These are phyloP conservation scores for Penicillium freii DNA, from an alignment of 2,329 filamentous ascomycete species.

Conservation along the genomic window DNA sequence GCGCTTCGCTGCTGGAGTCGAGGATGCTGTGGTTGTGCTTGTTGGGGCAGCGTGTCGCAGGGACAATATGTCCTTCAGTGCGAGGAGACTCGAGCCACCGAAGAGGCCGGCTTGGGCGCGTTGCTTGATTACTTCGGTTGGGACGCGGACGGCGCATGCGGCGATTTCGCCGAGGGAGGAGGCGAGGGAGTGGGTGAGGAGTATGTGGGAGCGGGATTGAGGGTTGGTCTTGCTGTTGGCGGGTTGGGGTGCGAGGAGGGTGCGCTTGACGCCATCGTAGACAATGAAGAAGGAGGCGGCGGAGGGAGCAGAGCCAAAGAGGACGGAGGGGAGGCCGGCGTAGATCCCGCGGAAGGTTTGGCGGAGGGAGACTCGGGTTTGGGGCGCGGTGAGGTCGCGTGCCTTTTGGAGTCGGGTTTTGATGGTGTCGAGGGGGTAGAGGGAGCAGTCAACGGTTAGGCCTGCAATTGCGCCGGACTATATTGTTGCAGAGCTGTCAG, in stretches of 20 bases:
- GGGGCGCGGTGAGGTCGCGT: constrained; percentile 57
- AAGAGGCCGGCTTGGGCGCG: constrained; percentile 85
- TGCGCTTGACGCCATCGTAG: constrained; percentile 73
- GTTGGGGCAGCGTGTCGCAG: constrained; percentile 39
- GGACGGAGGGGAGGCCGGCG: constrained; percentile 81
- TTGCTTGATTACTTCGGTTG: constrained; percentile 97
- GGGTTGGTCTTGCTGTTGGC: constrained; percentile 19
- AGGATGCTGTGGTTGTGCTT: neutral
- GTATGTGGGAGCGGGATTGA: constrained; percentile 35
- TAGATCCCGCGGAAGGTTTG: constrained; percentile 93
- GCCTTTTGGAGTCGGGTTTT: constrained; percentile 85
- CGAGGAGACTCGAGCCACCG: constrained; percentile 64
- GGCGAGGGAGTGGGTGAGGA: constrained; percentile 73
- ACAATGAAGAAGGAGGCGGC: constrained; percentile 97
- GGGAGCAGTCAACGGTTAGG: constrained; percentile 92
- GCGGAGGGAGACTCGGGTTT: constrained; percentile 66
- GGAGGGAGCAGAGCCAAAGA: constrained; percentile 88
- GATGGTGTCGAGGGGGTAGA: constrained; percentile 97
- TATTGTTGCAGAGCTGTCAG: constrained; percentile 8
- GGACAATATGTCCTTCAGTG: constrained; percentile 68
- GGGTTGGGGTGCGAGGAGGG: constrained; percentile 41
- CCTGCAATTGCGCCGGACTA: constrained; percentile 86
- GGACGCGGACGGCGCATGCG: constrained; percentile 87
- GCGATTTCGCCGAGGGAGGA: constrained; percentile 85
- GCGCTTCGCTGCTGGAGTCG: constrained; percentile 32